These are phyloP conservation scores for Chlamydomonas sphaeroides DNA, from an alignment of 139 green algal genomes.

Conservation along the genomic window DNA sequence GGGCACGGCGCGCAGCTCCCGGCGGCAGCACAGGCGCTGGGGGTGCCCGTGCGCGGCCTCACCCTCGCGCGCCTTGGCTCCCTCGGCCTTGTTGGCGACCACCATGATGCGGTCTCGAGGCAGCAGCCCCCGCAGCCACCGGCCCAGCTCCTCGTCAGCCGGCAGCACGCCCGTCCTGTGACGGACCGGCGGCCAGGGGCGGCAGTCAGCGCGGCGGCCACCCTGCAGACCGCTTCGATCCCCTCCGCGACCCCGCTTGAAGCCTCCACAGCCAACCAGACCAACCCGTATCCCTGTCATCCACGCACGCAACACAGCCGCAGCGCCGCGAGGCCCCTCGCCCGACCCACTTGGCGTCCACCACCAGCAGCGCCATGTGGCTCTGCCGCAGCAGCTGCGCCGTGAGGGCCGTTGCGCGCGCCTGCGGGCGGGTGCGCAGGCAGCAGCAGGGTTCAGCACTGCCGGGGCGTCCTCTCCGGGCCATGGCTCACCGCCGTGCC, in stretches of 20 bases:
- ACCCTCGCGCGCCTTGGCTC: slow-evolving; percentile 35
- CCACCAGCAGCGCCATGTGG: slow-evolving; percentile 79
- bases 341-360: slow-evolving; percentile 75
- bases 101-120: slow-evolving; percentile 61
- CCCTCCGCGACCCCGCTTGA: too few relatives aligned
- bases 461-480: neutral
- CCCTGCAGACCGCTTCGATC: too few relatives aligned
- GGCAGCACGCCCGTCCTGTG: slow-evolving; percentile 62
- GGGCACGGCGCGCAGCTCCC: too few relatives aligned
- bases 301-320: too few relatives aligned
- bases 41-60: neutral
- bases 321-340: neutral
- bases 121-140: slow-evolving; percentile 74
- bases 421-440: slow-evolving; percentile 48
- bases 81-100: slow-evolving; percentile 92
- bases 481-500: too few relatives aligned
- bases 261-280: too few relatives aligned
- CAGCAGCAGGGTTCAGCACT: neutral
- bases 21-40: too few relatives aligned
- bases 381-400: slow-evolving; percentile 55
- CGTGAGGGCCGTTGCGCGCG: slow-evolving; percentile 71
- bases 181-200: neutral
- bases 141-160: slow-evolving; percentile 74
- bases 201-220: neutral
- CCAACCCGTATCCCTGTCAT: too few relatives aligned